phyloP scores from a whole-genome alignment of 441 rosid genomes.

The Eutrema salsugineum region DNA sequence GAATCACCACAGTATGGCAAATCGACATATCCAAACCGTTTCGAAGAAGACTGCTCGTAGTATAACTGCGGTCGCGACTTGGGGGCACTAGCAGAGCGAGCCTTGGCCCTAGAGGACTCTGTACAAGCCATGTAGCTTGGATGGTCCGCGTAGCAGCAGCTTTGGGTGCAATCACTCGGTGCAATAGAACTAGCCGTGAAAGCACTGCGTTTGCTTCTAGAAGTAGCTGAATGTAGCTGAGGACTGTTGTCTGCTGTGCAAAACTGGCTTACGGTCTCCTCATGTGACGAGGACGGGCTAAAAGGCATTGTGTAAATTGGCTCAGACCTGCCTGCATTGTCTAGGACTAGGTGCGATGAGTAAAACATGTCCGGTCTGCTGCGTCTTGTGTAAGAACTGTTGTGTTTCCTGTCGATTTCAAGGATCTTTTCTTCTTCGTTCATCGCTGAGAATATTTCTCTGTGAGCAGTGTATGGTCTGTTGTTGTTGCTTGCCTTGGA shows the following conservation, averaged over 20 bases:
- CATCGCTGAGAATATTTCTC: constrained; percentile 40
- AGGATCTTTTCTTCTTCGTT: constrained; percentile 69
- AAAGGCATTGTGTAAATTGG: constrained; percentile 37
- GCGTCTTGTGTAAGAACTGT: constrained; percentile 35
- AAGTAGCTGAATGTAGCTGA: constrained; percentile 61
- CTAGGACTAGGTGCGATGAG: constrained; percentile 36
- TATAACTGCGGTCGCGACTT: constrained; percentile 58
- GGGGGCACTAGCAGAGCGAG: constrained; percentile 78
- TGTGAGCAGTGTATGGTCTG: constrained; percentile 27
- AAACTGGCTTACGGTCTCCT: constrained; percentile 44
- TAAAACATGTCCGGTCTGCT: constrained; percentile 41
- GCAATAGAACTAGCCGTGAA: constrained; percentile 53
- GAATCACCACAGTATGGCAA: constrained; percentile 32
- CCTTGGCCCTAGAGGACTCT: constrained; percentile 82
- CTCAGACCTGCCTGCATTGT: constrained; percentile 40
- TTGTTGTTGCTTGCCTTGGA: constrained; percentile 49
- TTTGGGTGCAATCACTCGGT: constrained; percentile 38
- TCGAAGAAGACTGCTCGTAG: constrained; percentile 65
- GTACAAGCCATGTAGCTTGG: constrained; percentile 96
- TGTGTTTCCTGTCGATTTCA: constrained; percentile 62
- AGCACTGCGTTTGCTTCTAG: constrained; percentile 60
- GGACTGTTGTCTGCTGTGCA: constrained; percentile 79
- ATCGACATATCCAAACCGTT: constrained; percentile 48
- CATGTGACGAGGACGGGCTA: constrained; percentile 53
- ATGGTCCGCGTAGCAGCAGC: constrained; percentile 63